Base-by-base conservation (phyloP, 768 basidiomycete species). In the Auricularia cornea region DNA sequence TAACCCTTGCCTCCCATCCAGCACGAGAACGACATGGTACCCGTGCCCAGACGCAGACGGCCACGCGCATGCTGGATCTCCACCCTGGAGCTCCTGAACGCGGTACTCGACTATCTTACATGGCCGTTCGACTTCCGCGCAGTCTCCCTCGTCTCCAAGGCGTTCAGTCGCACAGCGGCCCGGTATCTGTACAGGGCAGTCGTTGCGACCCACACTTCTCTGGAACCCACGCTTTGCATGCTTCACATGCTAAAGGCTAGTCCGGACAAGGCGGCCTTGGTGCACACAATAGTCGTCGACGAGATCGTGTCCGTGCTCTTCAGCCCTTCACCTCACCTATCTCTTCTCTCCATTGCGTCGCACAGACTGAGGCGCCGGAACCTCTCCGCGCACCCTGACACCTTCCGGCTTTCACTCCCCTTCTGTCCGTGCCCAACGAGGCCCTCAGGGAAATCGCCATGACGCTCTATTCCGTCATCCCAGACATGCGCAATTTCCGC, bases 111-210 rank as follows among this genome's bases (percentile, higher is more conserved):
- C 11, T 78, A 84, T 32, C 75, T 90, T 51, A 68, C 73, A 40
- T 79, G 81, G 66, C 75, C 82, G 38, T 77, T 74, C 59, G 84
- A 88, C 69, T 79, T 83, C 74, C 75, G 80, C 68, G 74, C 82
- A 1, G 82, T 84, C 62, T 77, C 82, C 1, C 80, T 87, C 28
- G 83, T 87, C 3, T 84, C 71, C 72, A 77, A 74, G 64, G 73
- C 74, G 0, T 86, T 89, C 71, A 81, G 85, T 71, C 73, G 75
- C 30, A 78, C 75, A 10, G 80, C 85, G 6, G 86, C 80, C 0
- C 86, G 88, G 2, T 71, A 87, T 26, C 68, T 90, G 29, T 90
- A 90, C 70, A 76, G 78, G 54, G 79, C 77, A 11, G 77, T 89
- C 41, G 86, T 48, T 10, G 44, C 20, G 20, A 16, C 44, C 5